These are phyloP conservation scores for Dunaliella sp. DNA, from an alignment of 139 green algal species.

Conservation along the genomic window DNA sequence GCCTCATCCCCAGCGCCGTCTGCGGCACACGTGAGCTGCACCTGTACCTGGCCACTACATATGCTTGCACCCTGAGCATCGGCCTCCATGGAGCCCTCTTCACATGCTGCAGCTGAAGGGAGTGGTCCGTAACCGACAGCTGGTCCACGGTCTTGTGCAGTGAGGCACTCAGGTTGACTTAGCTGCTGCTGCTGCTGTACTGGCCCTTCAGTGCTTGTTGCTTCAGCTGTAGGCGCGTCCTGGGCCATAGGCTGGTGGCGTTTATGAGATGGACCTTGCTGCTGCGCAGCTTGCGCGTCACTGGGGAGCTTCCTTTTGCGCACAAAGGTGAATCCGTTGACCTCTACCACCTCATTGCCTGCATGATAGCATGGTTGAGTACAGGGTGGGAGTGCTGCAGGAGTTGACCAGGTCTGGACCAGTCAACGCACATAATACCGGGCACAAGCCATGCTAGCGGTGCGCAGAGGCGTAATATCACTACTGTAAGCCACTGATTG, in stretches of 20 bases:
- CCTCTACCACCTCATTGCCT: slow-evolving; percentile 11
- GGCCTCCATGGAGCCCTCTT: not conserved
- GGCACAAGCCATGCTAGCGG: no score
- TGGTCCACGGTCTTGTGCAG: not conserved
- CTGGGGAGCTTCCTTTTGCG: not conserved
- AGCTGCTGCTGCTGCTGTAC: not conserved
- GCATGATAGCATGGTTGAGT: no score
- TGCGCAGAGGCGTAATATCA: no score
- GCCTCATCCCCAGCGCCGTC: not conserved
- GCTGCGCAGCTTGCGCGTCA: not conserved
- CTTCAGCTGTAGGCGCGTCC: not conserved
- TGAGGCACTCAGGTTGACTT: not conserved
- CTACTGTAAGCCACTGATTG: no score
- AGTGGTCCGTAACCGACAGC: not conserved
- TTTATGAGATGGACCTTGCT: not conserved
- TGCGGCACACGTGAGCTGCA: not conserved
- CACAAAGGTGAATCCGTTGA: slow-evolving; percentile 9
- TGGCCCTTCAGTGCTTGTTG: not conserved
- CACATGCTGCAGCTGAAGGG: not conserved
- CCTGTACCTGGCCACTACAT: not conserved
- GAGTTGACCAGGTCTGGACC: no score
- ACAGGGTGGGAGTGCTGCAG: no score
- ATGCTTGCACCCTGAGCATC: not conserved
- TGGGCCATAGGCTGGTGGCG: not conserved
- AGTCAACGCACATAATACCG: no score